Evolutionary conservation across 78 protist species (phyloP).

Genomic region (Tieghemostelium lacteum): DNA sequence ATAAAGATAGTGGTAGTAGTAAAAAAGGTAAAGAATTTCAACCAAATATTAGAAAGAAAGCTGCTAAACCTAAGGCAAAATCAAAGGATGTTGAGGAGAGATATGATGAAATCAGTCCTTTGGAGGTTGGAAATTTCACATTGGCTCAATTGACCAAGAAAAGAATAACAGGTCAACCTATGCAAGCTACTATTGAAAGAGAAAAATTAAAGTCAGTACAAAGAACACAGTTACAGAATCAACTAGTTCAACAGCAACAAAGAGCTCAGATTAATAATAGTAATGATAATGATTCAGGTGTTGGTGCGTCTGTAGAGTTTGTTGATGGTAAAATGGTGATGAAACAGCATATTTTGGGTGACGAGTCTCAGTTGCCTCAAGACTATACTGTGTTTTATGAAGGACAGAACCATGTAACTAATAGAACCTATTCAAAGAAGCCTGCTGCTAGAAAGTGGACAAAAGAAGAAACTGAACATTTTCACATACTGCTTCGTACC

Average conservation of each 20-base stretch:
- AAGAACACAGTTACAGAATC: not conserved
- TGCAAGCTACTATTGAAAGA: conserved; percentile 35
- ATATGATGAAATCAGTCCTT: conserved; percentile 9
- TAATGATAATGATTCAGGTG: not conserved
- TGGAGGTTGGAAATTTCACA: not conserved
- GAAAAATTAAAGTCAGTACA: not conserved
- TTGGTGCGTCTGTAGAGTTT: not conserved
- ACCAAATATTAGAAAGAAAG: not conserved
- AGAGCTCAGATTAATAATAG: not conserved
- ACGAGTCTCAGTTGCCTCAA: not conserved
- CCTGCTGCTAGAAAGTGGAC: conserved; percentile 6
- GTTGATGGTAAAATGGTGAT: conserved; percentile 6
- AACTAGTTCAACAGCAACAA: not conserved
- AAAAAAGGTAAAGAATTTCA: not conserved
- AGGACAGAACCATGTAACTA: not conserved
- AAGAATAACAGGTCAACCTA: conserved; percentile 10
- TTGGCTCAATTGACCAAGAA: not conserved
- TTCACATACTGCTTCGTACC: conserved; percentile 13
- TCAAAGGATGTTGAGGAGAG: not conserved
- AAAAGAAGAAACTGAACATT: conserved; percentile 15
- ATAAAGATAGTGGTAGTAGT: not conserved
- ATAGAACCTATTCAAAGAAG: conserved; percentile 3
- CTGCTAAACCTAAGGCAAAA: not conserved
- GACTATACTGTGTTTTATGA: conserved; percentile 11
- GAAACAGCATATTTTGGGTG: not conserved